phyloP scores from a whole-genome alignment of 768 basidiomycete species.

The Pleurotus tuoliensis region DNA sequence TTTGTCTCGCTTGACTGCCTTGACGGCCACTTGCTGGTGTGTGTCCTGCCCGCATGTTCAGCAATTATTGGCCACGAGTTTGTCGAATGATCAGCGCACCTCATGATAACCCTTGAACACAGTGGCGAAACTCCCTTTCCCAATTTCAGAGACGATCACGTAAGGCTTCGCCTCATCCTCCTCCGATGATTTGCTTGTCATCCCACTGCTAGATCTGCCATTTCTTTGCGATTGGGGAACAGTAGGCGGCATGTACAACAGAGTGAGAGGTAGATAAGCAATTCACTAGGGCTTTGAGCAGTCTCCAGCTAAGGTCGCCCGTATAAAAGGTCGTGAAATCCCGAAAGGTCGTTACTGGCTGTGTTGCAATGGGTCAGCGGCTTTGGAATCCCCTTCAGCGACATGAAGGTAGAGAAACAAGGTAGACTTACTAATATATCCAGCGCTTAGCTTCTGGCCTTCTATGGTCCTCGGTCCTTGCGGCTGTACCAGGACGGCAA shows the following conservation, averaged over 20 bases:
- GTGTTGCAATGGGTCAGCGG: slow-evolving; percentile 5
- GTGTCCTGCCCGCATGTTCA: slow-evolving; percentile 54
- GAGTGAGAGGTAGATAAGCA: not conserved
- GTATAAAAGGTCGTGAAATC: not conserved
- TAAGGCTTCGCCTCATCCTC: slow-evolving; percentile 77
- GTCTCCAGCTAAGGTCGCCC: not conserved
- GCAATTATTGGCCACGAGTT: not conserved
- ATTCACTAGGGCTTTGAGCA: not conserved
- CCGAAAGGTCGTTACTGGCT: not conserved
- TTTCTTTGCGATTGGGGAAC: not conserved
- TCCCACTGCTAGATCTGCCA: slow-evolving; percentile 3
- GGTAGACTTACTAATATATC: slow-evolving; percentile 8
- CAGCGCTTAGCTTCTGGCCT: slow-evolving; percentile 1
- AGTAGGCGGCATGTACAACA: slow-evolving; percentile 5
- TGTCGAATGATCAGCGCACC: slow-evolving; percentile 38
- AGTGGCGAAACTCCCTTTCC: slow-evolving; percentile 93
- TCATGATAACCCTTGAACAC: slow-evolving; percentile 93
- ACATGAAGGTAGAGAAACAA: slow-evolving; percentile 7
- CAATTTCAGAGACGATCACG: slow-evolving; percentile 71
- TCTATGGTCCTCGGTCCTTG: too few relatives aligned
- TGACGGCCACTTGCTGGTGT: slow-evolving; percentile 82
- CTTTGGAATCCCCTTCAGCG: slow-evolving; percentile 4
- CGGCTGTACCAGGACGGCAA: too few relatives aligned
- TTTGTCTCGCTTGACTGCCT: slow-evolving; percentile 86
- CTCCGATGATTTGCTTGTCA: slow-evolving; percentile 29